A percentile compares a stretch with the other conserved stretches of the same genome.
Evolutionary conservation across 75 land plant genomes (phyloP).

Genomic region (Isoetes taiwanensis): DNA sequence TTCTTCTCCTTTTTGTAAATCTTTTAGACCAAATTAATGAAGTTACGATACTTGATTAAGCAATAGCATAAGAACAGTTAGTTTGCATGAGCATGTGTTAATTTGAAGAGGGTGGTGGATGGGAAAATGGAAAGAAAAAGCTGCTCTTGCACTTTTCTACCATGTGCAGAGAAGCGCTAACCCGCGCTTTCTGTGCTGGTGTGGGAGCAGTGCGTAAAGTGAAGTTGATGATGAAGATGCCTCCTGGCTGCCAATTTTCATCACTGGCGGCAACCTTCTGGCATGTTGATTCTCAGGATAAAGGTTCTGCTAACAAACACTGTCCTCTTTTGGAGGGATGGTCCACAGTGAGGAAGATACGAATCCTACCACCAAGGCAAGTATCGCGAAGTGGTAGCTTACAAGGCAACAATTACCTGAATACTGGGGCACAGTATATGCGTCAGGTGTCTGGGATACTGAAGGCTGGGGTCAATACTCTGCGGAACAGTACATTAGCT

Average conservation of each 20-base stretch:
- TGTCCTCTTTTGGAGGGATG: constrained; percentile 41
- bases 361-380: constrained; percentile 28
- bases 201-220: constrained; percentile 54
- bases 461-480: constrained; percentile 43
- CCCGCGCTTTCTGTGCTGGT: background rate
- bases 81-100: too few species aligned
- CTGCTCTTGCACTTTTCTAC: too few species aligned
- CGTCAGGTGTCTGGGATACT: constrained; percentile 60
- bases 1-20: too few species aligned
- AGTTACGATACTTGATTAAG: too few species aligned
- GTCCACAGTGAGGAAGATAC: constrained; percentile 48
- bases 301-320: constrained; percentile 17
- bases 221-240: constrained; percentile 43
- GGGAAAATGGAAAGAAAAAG: too few species aligned
- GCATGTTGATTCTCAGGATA: constrained; percentile 16
- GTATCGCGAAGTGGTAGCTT: constrained; percentile 1
- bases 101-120: too few species aligned
- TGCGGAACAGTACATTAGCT: constrained; percentile 39
- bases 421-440: constrained; percentile 52
- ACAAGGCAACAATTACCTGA: constrained; percentile 46
- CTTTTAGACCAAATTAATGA: too few species aligned
- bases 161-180: background rate
- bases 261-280: constrained; percentile 22
- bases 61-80: too few species aligned
- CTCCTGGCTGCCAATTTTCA: constrained; percentile 44